Base-by-base conservation (phyloP, 2,329 filamentous ascomycete genomes). In the Cladosporium halotolerans region DNA sequence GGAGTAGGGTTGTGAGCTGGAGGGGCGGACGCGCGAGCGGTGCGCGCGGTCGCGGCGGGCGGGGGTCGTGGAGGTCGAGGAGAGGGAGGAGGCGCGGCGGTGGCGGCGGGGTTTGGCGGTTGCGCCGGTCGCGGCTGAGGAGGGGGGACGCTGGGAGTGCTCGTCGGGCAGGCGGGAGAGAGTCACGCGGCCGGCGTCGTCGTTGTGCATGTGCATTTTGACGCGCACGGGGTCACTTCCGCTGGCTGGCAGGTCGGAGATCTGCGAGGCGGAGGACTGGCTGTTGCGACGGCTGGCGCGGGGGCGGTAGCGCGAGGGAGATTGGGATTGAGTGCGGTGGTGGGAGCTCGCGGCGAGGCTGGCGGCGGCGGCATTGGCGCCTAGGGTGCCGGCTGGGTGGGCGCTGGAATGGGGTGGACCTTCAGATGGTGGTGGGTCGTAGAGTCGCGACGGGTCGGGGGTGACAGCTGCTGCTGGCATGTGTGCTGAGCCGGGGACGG, bases 161-260 rank as follows among this genome's bases (percentile, higher is more conserved):
- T 82, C 77, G 60, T 82, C 79, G 9, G 79, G 81, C 23, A 85
- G 69, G 10, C 81, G 73, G 28, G 81, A 74, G 7, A 85, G 72
- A 2, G 82, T 85, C 34, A 85, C 80, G 61, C 82, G 79, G 7
- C 80, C 75, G 19, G 81, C 81, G 58, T 84, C 80, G 45, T 54
- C 52, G 54, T 79, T 77, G 66, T 84, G 81, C 76, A 84, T 81
- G 63, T 83, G 82, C 40, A 85, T 76, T 65, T 84, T 83, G 52
- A 85, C 76, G 31, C 78, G 82, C 44, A 84, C 79, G 2, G 81
- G 80, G n/a, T 80, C 55, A 31, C 51, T 53, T 13, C 36, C 51
- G 36, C 36, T 44, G 2, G 48, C 31, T 8, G 48, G 48, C 31
- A 51, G 34, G 40, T 40, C 42, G 8, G 48, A 53, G 19, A 57